Percentiles rank a stretch among this genome's conserved stretches.
Conservation (phyloP, 768 basidiomycete species). For the Mycena crocata region DNA sequence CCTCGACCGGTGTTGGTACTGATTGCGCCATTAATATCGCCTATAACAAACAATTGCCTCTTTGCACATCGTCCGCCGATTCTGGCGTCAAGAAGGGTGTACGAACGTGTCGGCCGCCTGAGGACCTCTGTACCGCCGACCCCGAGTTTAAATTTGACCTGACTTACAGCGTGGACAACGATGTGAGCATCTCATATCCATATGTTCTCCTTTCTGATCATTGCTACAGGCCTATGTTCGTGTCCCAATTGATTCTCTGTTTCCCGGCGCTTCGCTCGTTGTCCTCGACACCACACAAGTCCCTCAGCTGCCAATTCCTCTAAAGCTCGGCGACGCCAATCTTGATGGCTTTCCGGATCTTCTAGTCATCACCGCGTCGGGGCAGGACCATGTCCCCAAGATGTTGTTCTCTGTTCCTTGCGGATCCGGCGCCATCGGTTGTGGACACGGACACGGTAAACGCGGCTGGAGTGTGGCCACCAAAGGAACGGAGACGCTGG, state of each 20-base stretch:
- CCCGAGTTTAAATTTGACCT: constrained; percentile 84
- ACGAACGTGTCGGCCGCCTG: constrained; percentile 77
- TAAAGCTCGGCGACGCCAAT: constrained; percentile 90
- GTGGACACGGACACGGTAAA: constrained; percentile 62
- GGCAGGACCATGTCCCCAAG: constrained; percentile 63
- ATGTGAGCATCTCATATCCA: constrained; percentile 50
- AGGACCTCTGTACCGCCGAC: constrained; percentile 87
- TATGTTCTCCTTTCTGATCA: neutral
- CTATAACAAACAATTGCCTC: constrained; percentile 90
- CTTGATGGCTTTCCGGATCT: constrained; percentile 96
- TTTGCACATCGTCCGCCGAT: constrained; percentile 72
- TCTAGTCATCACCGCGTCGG: constrained; percentile 64
- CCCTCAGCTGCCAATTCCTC: constrained; percentile 78
- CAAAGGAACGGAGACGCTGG: constrained; percentile 70
- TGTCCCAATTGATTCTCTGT: constrained; percentile 72
- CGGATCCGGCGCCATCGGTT: constrained; percentile 64
- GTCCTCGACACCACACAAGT: constrained; percentile 74
- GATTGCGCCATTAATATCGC: constrained; percentile 91
- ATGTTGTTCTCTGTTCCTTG: constrained; percentile 77
- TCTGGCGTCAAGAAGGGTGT: constrained; percentile 61
- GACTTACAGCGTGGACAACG: constrained; percentile 57
- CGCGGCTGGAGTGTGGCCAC: constrained; percentile 73
- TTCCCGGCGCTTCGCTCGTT: constrained; percentile 69
- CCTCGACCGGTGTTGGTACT: constrained; percentile 75
- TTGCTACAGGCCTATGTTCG: constrained; percentile 69